Percentiles rank a stretch among this genome's conserved stretches.
Evolutionary conservation across 2,329 filamentous ascomycete genomes (phyloP).

Genomic region (Diplodia corticola): DNA sequence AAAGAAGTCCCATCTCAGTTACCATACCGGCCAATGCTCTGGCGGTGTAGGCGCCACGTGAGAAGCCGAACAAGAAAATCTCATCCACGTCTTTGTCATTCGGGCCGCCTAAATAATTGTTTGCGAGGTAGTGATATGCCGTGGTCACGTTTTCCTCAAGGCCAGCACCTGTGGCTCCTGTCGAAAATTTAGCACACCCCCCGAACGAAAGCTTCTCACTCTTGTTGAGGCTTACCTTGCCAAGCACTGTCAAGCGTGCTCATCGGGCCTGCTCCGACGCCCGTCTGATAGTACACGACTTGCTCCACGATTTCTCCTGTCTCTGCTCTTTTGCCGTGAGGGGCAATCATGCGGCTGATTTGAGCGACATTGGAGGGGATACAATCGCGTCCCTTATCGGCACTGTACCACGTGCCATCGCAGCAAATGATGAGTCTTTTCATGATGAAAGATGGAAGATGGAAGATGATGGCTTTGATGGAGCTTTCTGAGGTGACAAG

Average conservation of each 20-base stretch:
- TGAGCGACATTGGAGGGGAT: slow-evolving; percentile 54
- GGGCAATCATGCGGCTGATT: slow-evolving; percentile 51
- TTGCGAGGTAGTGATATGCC: slow-evolving; percentile 53
- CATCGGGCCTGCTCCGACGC: no score
- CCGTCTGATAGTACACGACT: slow-evolving; percentile 50
- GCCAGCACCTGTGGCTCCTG: no score
- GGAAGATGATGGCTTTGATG: not conserved
- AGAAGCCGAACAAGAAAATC: slow-evolving; percentile 50
- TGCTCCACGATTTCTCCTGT: slow-evolving; percentile 48
- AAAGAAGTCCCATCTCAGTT: slow-evolving; percentile 50
- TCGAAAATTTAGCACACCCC: no score
- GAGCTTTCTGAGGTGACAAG: not conserved
- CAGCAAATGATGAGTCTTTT: slow-evolving; percentile 33
- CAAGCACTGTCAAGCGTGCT: no score
- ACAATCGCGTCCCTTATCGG: slow-evolving; percentile 21
- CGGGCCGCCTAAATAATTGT: slow-evolving; percentile 44
- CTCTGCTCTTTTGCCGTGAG: slow-evolving; percentile 36
- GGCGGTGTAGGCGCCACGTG: slow-evolving; percentile 47
- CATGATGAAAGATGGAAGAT: not conserved
- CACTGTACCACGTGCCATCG: slow-evolving; percentile 37
- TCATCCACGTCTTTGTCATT: slow-evolving; percentile 41
- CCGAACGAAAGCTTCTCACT: no score
- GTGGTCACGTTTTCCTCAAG: slow-evolving; percentile 51
- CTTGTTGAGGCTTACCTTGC: no score
- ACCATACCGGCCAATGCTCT: slow-evolving; percentile 45